Percentiles rank a stretch among this genome's conserved stretches.
Conservation (phyloP, 2,329 filamentous ascomycete genomes). For the Conoideocrella luteorostrata region DNA sequence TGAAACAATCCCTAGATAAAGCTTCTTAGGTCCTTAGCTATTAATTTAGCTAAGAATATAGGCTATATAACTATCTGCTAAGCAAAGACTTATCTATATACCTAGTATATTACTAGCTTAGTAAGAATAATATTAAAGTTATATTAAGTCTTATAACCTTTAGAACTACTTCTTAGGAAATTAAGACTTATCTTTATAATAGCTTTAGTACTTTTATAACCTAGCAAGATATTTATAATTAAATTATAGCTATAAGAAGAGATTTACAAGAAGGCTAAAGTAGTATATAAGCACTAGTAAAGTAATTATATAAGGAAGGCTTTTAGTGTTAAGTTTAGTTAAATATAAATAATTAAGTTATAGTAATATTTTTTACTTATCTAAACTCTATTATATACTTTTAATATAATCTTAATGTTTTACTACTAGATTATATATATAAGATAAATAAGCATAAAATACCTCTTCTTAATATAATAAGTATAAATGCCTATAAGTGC, state of each 20-base stretch:
- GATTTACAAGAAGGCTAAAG: conserved; percentile 13
- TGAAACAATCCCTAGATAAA: conserved; percentile 9
- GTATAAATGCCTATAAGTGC: no score
- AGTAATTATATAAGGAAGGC: conserved; percentile 14
- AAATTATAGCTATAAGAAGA: conserved; percentile 11
- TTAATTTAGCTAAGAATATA: conserved; percentile 4
- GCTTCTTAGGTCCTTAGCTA: conserved; percentile 9
- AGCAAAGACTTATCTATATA: no score
- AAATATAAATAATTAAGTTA: conserved; percentile 11
- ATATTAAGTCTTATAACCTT: conserved; percentile 9
- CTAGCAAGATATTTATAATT: conserved; percentile 16
- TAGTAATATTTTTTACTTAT: conserved; percentile 15
- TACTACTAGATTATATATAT: no score
- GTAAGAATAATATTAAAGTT: conserved; percentile 3
- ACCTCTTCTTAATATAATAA: no score
- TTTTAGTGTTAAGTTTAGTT: conserved; percentile 15
- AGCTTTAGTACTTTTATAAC: conserved; percentile 12
- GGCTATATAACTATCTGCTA: conserved; percentile 8
- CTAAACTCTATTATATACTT: conserved; percentile 12
- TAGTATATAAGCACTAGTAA: conserved; percentile 14
- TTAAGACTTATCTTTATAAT: conserved; percentile 11
- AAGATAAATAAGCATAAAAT: no score
- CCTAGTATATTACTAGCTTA: no score
- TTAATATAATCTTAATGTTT: conserved; percentile 11
- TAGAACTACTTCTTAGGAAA: conserved; percentile 13